phyloP scores from a whole-genome alignment of 148 eudicot genomes.

The Gaultheria prostrata region DNA sequence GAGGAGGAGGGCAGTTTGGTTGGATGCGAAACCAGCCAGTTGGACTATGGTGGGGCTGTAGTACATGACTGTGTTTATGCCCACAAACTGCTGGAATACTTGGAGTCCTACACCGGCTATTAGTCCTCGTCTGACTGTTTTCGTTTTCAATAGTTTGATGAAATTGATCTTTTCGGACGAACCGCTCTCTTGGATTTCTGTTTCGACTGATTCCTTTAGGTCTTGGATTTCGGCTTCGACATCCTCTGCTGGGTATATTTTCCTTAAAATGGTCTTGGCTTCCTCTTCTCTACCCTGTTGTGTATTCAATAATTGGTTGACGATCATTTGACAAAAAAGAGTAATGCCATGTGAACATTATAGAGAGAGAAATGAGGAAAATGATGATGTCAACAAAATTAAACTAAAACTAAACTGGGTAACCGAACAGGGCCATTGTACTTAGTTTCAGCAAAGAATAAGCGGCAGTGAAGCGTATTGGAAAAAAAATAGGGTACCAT shows the following conservation, averaged over 20 bases:
- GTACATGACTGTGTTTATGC: constrained; percentile 73
- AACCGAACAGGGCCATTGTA: too few relatives aligned
- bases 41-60: constrained; percentile 69
- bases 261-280: constrained; percentile 42
- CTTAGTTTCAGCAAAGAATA: not conserved
- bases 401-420: too few relatives aligned
- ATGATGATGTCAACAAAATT: too few relatives aligned
- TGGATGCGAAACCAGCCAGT: constrained; percentile 55
- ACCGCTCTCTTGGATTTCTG: constrained; percentile 35
- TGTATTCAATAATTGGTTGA: not conserved
- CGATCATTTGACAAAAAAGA: not conserved
- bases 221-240: constrained; percentile 45
- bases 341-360: not conserved
- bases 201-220: constrained; percentile 52
- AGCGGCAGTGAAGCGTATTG: not conserved
- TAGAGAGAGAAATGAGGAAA: too few relatives aligned
- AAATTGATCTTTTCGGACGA: constrained; percentile 11
- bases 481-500: not conserved
- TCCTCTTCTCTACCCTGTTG: constrained; percentile 53
- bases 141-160: constrained; percentile 33
- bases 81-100: constrained; percentile 65
- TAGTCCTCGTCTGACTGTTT: constrained; percentile 47
- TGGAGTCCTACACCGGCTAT: constrained; percentile 59
- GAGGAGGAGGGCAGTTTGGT: constrained; percentile 59
- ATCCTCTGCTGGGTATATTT: constrained; percentile 47